Evolutionary conservation across 1,284 basidiomycete species (phyloP), one percentile per base, ranked within the genome.

Genomic region (Puccinia polysora): DNA sequence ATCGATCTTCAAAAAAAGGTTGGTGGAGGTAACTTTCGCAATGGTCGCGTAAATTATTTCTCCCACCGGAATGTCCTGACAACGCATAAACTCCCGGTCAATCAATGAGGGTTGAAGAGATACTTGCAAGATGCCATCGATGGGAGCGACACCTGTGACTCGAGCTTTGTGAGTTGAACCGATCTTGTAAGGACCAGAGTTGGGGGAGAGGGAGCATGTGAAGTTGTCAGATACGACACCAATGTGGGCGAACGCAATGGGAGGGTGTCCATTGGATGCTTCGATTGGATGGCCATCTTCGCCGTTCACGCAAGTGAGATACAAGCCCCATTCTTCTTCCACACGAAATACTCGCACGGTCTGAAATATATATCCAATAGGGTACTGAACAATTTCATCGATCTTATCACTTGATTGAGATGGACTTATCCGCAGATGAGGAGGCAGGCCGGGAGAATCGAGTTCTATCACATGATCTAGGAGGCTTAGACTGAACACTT

Each of bases 91-190:
- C 73, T 86, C 87, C 81, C 93, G 89, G 74, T 89, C 86, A 15
- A 99, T 83, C 14, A 97, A 83, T 5, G 89, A 90, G 18, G 87
- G 84, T 76, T 90, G 89, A 76, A 97, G 81, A 28, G 89, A 90
- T 15, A 98, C 84, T 77, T 94, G 89, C 20, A 98, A 82, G 52
- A 95, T 82, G 15, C 92, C 91, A 78, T 99, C 96, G 65, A 98
- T 84, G 0, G 86, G 84, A 76, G 91, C 89, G 80, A 90, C 88
- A 0, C 94, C 94, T 18, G 89, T 88, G 4, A 98, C 91, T 64
- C 97, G 88, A 3, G 91, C 94, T 69, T 85, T 84, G 79, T 98
- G 95, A 6, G 86, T 81, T 10, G 89, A 87, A 18, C 87, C 88
- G 59, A 86, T 77, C 80, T 88, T 89, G 88, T 89, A 96, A 52